A percentile compares a stretch with the other conserved stretches of the same genome.
phyloP scores from a whole-genome alignment of 1,139 yeast genomes.

The Geotrichum australiense region DNA sequence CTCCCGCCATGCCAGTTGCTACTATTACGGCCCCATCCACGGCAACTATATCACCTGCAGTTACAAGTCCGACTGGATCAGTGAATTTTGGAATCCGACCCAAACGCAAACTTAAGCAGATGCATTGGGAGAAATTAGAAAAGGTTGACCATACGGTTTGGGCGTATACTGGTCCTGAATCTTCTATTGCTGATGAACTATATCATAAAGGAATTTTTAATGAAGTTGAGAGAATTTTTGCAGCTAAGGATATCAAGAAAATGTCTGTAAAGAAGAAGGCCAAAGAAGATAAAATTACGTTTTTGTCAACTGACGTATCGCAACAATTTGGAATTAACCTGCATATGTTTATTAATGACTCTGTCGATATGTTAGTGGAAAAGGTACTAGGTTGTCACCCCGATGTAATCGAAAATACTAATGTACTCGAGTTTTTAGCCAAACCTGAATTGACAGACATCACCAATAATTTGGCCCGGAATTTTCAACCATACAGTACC shows the following conservation, averaged over 20 bases:
- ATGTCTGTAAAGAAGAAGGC: constrained; percentile 32
- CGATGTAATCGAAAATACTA: constrained; percentile 58
- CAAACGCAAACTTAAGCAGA: constrained; percentile 67
- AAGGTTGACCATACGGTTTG: constrained; percentile 71
- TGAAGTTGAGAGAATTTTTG: constrained; percentile 75
- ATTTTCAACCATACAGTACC: constrained; percentile 64
- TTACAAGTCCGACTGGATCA: constrained; percentile 22
- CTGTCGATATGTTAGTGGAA: constrained; percentile 56
- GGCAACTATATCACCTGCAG: constrained; percentile 21
- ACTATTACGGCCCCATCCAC: constrained; percentile 18
- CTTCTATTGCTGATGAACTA: constrained; percentile 46
- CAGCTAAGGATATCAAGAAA: constrained; percentile 50
- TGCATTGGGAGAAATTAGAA: constrained; percentile 88
- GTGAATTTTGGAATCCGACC: constrained; percentile 40
- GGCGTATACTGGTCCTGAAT: constrained; percentile 48
- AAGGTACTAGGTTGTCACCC: constrained; percentile 67
- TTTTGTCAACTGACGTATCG: constrained; percentile 72
- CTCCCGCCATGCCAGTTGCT: constrained; percentile 17
- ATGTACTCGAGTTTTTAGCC: constrained; percentile 75
- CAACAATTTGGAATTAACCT: constrained; percentile 90
- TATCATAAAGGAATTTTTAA: constrained; percentile 64
- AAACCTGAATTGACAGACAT: constrained; percentile 66
- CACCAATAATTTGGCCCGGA: constrained; percentile 57
- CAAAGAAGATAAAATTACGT: constrained; percentile 46
- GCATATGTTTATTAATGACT: constrained; percentile 61